Percentiles rank a stretch among this genome's conserved stretches.
Evolutionary conservation across 108 stramenopile genomes (phyloP).

Genomic region (Skeletonema grethae): DNA sequence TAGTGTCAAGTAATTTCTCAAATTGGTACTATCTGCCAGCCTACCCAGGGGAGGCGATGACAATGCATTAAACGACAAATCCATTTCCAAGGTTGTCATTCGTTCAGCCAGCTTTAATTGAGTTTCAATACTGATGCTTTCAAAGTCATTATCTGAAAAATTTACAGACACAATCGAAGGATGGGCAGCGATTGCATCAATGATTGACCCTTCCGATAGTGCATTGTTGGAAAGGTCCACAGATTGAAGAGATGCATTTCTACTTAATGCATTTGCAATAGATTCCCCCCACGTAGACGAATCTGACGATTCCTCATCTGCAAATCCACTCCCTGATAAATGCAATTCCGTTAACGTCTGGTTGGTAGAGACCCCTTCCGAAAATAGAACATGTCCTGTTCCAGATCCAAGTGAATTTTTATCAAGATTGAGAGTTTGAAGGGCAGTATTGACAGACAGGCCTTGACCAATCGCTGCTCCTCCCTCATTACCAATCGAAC

Average conservation of each 20-base stretch:
- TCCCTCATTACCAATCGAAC: conserved; percentile 15
- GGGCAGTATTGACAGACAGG: conserved; percentile 1
- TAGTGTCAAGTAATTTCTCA: conserved; percentile 11
- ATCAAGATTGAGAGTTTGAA: conserved; percentile 16
- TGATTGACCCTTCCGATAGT: conserved; percentile 15
- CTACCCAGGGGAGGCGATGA: conserved; percentile 26
- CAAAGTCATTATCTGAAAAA: conserved; percentile 24
- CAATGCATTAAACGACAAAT: conserved; percentile 18
- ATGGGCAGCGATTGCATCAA: conserved; percentile 11
- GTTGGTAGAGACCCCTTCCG: conserved; percentile 1
- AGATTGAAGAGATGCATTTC: conserved; percentile 1
- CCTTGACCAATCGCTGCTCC: conserved; percentile 11
- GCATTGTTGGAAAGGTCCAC: conserved; percentile 16
- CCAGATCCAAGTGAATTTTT: conserved; percentile 13
- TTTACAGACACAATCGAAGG: conserved; percentile 7
- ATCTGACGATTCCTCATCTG: no score
- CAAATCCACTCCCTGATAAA: conserved; percentile 12
- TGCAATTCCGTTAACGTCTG: conserved; percentile 5
- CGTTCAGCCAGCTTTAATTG: conserved; percentile 9
- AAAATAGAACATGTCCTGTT: neutral
- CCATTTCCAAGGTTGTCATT: conserved; percentile 12
- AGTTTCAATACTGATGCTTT: conserved; percentile 21
- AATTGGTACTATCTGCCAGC: conserved; percentile 7
- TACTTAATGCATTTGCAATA: conserved; percentile 8
- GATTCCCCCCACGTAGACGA: neutral